Evolutionary conservation across 2,329 filamentous ascomycete genomes (phyloP), one percentile per base, ranked within the genome.

Genomic region (Aspergillus flavus): DNA sequence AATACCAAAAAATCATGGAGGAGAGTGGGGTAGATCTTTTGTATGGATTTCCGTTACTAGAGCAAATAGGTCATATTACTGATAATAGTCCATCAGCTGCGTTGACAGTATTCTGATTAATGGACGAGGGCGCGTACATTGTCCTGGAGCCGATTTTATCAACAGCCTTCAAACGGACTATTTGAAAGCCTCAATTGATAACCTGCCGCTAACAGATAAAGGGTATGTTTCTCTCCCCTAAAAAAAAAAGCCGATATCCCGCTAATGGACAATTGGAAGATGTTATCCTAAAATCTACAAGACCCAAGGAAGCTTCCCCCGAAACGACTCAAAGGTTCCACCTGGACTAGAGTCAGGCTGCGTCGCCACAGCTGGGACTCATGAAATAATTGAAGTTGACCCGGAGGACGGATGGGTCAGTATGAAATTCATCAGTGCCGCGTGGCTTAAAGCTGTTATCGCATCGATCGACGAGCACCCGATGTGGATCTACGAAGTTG

Each of bases 401-500:
- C 52, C 32, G 9, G 7, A 39, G n/a, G 30, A 39, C 10, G 10
- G 21, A 55, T 55, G 52, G 52, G 52, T 32, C n/a, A 55, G 52
- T 39, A 14, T 55, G 16, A 55, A 55, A 19, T 55, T 55, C 10
- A 55, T 55, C 11, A 55, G 52, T 34, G 52, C 52, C 7, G 21
- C 52, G 4, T 55, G 52, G 52, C 52, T 55, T 9, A 55, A 55
- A 55, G 30, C 30, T 6, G 26, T 55, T 14, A 55, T 55, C n/a
- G 32, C 52, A 10, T 55, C 52, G 16, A 79, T 82, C 41, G 80
- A 82, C 62, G 75, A 78, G 59, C 80, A 82, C 61, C 73, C 75
- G 3, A 73, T 82, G 72, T 79, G 73, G 61, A 69, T 82, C 6
- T 82, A 81, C 58, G 78, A 76, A 9, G 71, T 78, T 23, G 80